Percentiles rank a stretch among this genome's conserved stretches.
These are phyloP conservation scores for Crithidia fasciculata DNA, from an alignment of 208 protist species.

Conservation along the genomic window DNA sequence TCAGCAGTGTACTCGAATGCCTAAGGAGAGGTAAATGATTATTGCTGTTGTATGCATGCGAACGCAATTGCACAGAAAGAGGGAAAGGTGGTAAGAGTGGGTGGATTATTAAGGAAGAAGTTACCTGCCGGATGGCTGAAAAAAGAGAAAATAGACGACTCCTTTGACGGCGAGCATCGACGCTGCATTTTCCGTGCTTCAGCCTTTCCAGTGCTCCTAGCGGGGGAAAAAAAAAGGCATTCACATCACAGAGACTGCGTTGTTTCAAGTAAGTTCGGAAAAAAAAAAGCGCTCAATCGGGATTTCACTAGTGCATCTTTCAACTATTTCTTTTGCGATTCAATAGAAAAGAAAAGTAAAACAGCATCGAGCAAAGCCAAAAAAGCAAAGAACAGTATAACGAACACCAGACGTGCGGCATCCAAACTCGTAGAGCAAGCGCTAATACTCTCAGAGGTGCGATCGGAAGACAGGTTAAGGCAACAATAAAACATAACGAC, in stretches of 20 bases:
- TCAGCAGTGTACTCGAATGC: neutral
- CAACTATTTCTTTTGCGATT: neutral
- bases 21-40: no score
- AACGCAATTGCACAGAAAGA: neutral
- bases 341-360: neutral
- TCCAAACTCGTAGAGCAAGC: no score
- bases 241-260: no score
- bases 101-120: conserved; percentile 8
- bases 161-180: neutral
- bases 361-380: neutral
- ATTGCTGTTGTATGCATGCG: neutral
- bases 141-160: conserved; percentile 2
- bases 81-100: conserved; percentile 7
- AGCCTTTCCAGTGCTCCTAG: neutral
- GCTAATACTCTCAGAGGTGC: no score
- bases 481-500: no score
- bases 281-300: neutral
- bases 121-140: neutral
- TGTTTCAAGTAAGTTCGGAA: neutral
- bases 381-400: conserved; percentile 4
- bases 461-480: no score
- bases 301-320: no score
- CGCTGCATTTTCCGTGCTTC: no score
- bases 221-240: conserved; percentile 2
- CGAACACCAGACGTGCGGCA: no score